These are phyloP conservation scores for Suhomyces panamericanus DNA, from an alignment of 1,139 yeast genomes.

Conservation along the genomic window DNA sequence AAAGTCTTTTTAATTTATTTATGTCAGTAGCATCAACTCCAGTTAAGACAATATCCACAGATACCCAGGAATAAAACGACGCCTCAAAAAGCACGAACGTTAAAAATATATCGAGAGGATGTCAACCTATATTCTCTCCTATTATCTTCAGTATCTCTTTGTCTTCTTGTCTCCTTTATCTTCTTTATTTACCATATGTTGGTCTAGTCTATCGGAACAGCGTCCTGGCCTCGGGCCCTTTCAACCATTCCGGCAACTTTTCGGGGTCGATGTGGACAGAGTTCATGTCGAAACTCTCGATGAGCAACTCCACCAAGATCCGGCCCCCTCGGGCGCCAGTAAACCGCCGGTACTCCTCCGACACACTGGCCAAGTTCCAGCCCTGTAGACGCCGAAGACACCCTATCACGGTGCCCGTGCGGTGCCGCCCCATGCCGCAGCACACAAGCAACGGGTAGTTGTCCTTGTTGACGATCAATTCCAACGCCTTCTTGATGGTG, in stretches of 20 bases:
- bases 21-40: too few relatives aligned
- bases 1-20: too few relatives aligned
- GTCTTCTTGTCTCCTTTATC: too few relatives aligned
- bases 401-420: conserved; percentile 95
- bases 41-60: too few relatives aligned
- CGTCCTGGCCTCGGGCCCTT: conserved; percentile 4
- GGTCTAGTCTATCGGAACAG: too few relatives aligned
- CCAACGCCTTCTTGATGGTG: conserved; percentile 76
- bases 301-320: conserved; percentile 82
- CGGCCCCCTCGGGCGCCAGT: conserved; percentile 93
- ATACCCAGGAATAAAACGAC: too few relatives aligned
- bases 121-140: too few relatives aligned
- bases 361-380: conserved; percentile 92
- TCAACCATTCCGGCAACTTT: conserved; percentile 49
- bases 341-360: conserved; percentile 91
- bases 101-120: too few relatives aligned
- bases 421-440: conserved; percentile 97
- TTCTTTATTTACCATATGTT: too few relatives aligned
- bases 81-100: too few relatives aligned
- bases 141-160: too few relatives aligned
- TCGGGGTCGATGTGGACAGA: conserved; percentile 52
- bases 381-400: conserved; percentile 88
- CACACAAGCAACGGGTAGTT: conserved; percentile 86
- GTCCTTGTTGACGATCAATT: conserved; percentile 66
- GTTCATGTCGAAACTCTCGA: conserved; percentile 75